These are phyloP conservation scores for Encephalitozoon intestinalis DNA, from an alignment of 371 early-diverging fungal species.

Conservation along the genomic window DNA sequence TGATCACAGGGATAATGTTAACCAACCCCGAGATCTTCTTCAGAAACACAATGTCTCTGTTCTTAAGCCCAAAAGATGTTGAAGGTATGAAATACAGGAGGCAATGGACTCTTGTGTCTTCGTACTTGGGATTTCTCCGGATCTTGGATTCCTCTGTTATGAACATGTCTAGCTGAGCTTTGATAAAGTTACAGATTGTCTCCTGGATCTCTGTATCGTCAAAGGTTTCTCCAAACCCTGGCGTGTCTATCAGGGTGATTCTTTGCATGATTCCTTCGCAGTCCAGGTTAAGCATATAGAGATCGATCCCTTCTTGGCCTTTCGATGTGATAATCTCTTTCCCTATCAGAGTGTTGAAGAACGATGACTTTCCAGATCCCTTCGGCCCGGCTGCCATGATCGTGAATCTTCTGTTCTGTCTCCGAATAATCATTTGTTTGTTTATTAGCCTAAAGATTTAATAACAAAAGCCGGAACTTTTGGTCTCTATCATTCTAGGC, in stretches of 20 bases:
- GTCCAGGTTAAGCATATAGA: slow-evolving; percentile 49
- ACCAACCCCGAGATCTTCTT: slow-evolving; percentile 43
- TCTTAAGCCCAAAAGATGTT: slow-evolving; percentile 49
- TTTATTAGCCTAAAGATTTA: not conserved
- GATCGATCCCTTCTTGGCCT: slow-evolving; percentile 29
- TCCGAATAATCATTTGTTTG: slow-evolving; percentile 38
- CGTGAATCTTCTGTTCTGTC: slow-evolving; percentile 41
- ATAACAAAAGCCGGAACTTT: not conserved
- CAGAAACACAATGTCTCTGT: slow-evolving; percentile 56
- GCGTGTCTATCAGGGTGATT: slow-evolving; percentile 51
- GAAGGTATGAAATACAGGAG: slow-evolving; percentile 55
- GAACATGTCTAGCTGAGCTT: slow-evolving; percentile 51
- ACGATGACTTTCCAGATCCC: slow-evolving; percentile 54
- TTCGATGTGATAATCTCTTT: slow-evolving; percentile 28
- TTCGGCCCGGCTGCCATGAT: slow-evolving; percentile 51
- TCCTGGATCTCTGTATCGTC: slow-evolving; percentile 40
- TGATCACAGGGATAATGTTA: slow-evolving; percentile 59
- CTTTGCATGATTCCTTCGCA: slow-evolving; percentile 49
- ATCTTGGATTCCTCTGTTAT: slow-evolving; percentile 60
- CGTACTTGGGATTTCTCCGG: slow-evolving; percentile 55
- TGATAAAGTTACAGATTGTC: slow-evolving; percentile 50
- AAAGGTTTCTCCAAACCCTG: slow-evolving; percentile 49
- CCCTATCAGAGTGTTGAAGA: slow-evolving; percentile 54
- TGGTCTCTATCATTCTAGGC: not conserved
- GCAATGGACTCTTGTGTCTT: slow-evolving; percentile 58